phyloP scores from a whole-genome alignment of 129 eudicot genomes.

The Oenanthe sinensis region DNA sequence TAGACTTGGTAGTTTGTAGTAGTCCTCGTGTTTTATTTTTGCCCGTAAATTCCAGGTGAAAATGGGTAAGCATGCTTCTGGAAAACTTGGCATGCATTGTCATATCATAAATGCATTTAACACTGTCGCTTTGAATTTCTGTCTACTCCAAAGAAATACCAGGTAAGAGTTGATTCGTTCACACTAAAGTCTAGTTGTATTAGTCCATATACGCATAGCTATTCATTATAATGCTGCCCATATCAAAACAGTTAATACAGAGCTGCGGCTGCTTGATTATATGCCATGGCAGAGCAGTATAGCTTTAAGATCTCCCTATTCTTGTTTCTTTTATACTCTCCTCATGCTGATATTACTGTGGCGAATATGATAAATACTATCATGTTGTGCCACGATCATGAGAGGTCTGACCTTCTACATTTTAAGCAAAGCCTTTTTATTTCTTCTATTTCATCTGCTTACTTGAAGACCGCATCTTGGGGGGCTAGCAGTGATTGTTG shows the following conservation, averaged over 20 bases:
- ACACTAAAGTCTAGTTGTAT: too few species aligned
- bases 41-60: too few species aligned
- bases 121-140: too few species aligned
- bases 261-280: background rate
- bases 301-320: background rate
- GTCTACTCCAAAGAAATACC: too few species aligned
- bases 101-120: too few species aligned
- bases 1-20: too few species aligned
- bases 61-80: too few species aligned
- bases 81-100: too few species aligned
- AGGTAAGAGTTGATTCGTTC: too few species aligned
- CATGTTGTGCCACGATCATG: slow-evolving; percentile 6
- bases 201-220: too few species aligned
- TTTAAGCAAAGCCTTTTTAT: slow-evolving; percentile 13
- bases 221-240: background rate
- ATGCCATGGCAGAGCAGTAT: background rate
- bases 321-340: background rate
- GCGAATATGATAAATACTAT: background rate
- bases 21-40: too few species aligned
- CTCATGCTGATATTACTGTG: background rate
- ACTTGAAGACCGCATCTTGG: slow-evolving; percentile 14
- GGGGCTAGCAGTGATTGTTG: slow-evolving; percentile 13
- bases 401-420: slow-evolving; percentile 15
- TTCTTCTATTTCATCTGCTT: slow-evolving; percentile 1
- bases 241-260: background rate